phyloP scores from a whole-genome alignment of 2,329 filamentous ascomycete species.

The Xylaria sp. region DNA sequence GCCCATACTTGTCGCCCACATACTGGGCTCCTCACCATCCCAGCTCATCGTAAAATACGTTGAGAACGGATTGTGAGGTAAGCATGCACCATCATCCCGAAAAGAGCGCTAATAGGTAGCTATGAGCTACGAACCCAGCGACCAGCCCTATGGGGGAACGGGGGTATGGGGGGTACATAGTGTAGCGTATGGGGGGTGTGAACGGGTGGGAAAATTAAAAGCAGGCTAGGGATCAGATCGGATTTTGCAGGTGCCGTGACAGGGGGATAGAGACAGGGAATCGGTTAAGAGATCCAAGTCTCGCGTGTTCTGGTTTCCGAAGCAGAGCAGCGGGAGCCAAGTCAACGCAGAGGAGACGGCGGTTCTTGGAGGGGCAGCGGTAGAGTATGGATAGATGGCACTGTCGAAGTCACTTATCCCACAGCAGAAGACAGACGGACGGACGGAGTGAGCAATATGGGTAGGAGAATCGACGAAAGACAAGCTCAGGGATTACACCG shows the following conservation, averaged over 20 bases:
- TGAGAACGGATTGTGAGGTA: constrained; percentile 20
- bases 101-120: constrained; percentile 16
- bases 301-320: constrained; percentile 5
- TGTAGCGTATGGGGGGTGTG: constrained; percentile 31
- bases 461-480: constrained; percentile 33
- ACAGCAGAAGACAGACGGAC: not conserved
- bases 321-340: constrained; percentile 12
- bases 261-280: constrained; percentile 39
- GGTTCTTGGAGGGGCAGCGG: constrained; percentile 12
- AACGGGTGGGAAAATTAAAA: constrained; percentile 36
- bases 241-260: constrained; percentile 40
- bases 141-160: constrained; percentile 37
- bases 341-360: constrained; percentile 1
- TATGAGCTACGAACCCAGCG: constrained; percentile 24
- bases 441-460: constrained; percentile 11
- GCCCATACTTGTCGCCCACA: constrained; percentile 6
- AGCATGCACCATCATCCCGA: constrained; percentile 25
- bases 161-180: constrained; percentile 34
- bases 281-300: constrained; percentile 29
- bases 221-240: constrained; percentile 39
- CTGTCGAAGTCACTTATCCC: constrained; percentile 5
- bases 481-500: constrained; percentile 46
- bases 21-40: constrained; percentile 30
- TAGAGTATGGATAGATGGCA: constrained; percentile 12
- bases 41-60: constrained; percentile 30